phyloP scores from a whole-genome alignment of 2,329 filamentous ascomycete genomes.

The Paramyrothecium sp. region DNA sequence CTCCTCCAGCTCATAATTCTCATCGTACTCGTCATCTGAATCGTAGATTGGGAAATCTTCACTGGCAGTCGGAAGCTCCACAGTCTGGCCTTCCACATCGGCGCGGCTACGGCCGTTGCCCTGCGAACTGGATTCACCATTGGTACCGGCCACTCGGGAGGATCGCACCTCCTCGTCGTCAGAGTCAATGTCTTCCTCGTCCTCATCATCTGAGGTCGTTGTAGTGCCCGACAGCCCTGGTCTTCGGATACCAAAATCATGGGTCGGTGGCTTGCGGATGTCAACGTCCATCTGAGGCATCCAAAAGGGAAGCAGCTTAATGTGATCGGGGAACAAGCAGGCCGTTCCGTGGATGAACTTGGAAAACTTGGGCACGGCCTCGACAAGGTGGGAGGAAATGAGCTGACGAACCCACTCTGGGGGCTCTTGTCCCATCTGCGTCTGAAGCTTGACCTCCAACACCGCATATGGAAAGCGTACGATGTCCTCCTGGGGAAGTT shows the following conservation, averaged over 20 bases:
- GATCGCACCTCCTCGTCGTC: constrained; percentile 55
- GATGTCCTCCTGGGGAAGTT: constrained; percentile 80
- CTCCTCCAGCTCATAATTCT: constrained; percentile 73
- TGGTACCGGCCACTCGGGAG: constrained; percentile 11
- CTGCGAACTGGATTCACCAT: constrained; percentile 37
- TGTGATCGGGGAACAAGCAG: constrained; percentile 80
- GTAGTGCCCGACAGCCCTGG: constrained; percentile 72
- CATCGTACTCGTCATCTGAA: constrained; percentile 74
- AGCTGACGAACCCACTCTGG: constrained; percentile 96
- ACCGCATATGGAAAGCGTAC: constrained; percentile 95
- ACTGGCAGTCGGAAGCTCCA: constrained; percentile 54
- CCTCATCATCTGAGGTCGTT: constrained; percentile 75
- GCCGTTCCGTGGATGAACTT: constrained; percentile 98
- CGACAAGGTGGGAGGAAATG: constrained; percentile 89
- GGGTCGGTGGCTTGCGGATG: constrained; percentile 87
- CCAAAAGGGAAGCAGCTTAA: constrained; percentile 93
- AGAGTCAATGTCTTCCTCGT: constrained; percentile 58
- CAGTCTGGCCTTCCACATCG: constrained; percentile 84
- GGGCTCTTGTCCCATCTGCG: constrained; percentile 89
- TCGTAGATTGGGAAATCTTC: constrained; percentile 89
- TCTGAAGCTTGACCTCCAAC: constrained; percentile 96
- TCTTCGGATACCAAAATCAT: constrained; percentile 87
- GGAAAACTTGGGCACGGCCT: constrained; percentile 98
- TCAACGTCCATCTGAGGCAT: constrained; percentile 98
- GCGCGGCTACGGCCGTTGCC: constrained; percentile 34